Evolutionary conservation across 352 stramenopile genomes (phyloP).

Genomic region (Globisporangium lucens): DNA sequence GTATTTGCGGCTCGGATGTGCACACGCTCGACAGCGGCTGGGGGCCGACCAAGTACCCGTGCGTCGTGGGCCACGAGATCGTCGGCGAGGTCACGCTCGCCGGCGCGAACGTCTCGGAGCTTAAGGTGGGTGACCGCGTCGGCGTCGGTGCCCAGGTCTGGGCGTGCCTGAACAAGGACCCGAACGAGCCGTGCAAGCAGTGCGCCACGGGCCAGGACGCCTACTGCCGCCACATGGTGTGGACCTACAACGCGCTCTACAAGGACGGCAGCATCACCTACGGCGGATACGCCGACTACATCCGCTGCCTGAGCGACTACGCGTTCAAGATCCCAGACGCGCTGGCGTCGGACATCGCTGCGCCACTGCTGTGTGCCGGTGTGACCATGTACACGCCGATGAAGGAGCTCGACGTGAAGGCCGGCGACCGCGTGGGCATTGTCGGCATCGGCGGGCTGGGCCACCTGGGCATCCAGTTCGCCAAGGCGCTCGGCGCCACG

Average conservation of each 20-base stretch:
- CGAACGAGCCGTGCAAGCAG: conserved; percentile 35
- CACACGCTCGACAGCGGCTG: conserved; percentile 50
- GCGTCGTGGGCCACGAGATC: conserved; percentile 54
- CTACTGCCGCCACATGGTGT: conserved; percentile 43
- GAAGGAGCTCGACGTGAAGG: conserved; percentile 39
- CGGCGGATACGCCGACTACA: conserved; percentile 69
- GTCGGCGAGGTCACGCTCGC: conserved; percentile 41
- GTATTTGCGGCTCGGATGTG: conserved; percentile 58
- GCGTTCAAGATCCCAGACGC: conserved; percentile 73
- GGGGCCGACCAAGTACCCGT: conserved; percentile 39
- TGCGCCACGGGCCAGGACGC: conserved; percentile 58
- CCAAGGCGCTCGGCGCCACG: conserved; percentile 20
- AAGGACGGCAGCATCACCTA: conserved; percentile 23
- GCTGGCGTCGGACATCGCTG: conserved; percentile 52
- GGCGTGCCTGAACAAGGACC: conserved; percentile 4
- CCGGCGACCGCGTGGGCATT: conserved; percentile 51
- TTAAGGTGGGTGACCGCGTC: conserved; percentile 63
- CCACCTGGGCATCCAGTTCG: conserved; percentile 84
- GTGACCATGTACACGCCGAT: conserved; percentile 80
- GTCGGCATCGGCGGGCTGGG: conserved; percentile 84
- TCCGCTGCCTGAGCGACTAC: conserved; percentile 61
- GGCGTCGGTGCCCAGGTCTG: background rate
- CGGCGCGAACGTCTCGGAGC: conserved; percentile 42
- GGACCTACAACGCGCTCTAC: conserved; percentile 54
- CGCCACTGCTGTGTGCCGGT: conserved; percentile 78